Conservation (phyloP, 805 yeast species). For the Myxozyma udenii region DNA sequence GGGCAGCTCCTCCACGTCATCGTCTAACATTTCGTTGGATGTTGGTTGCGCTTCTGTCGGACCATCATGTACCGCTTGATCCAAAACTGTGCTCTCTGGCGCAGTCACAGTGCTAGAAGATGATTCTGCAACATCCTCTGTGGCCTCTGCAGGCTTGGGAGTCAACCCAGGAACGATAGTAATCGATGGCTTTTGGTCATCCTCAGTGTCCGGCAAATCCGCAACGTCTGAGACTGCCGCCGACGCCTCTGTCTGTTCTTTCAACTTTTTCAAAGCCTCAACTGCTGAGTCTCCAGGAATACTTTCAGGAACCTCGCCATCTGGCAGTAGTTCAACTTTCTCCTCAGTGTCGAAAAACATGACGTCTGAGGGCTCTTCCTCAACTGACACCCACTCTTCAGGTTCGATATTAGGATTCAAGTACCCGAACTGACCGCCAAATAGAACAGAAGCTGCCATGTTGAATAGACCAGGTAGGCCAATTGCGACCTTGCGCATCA, state of each 20-base stretch:
- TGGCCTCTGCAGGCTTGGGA: background rate
- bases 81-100: background rate
- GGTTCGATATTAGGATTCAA: background rate
- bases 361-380: background rate
- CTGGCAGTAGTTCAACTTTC: background rate
- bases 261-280: background rate
- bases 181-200: too few species aligned
- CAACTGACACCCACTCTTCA: background rate
- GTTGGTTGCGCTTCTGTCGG: background rate
- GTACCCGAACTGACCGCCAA: conserved; percentile 7
- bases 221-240: background rate
- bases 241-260: background rate
- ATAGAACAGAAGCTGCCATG: conserved; percentile 1
- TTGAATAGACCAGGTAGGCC: conserved; percentile 3
- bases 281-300: background rate
- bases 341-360: background rate
- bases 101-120: background rate
- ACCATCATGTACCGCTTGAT: background rate
- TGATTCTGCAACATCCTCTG: background rate
- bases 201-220: background rate
- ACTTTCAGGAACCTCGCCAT: background rate
- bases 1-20: background rate
- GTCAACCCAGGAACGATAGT: background rate
- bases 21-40: background rate
- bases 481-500: background rate